These are phyloP conservation scores for Rhypophila decipiens DNA, from an alignment of 495 filamentous ascomycete genomes.

Conservation along the genomic window DNA sequence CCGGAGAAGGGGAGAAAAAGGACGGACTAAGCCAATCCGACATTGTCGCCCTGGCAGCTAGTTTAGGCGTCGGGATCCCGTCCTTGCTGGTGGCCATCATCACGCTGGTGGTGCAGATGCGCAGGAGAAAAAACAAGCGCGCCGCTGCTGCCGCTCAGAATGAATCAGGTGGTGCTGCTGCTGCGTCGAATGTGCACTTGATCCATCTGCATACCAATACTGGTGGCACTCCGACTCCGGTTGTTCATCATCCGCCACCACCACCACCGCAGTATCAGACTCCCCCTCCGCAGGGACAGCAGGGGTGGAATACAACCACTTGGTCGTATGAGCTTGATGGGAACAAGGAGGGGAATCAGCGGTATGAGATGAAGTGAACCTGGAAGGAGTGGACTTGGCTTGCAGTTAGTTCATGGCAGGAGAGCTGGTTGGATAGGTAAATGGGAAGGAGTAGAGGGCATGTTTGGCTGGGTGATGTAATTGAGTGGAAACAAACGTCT, in stretches of 20 bases:
- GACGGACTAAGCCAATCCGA: constrained; percentile 10
- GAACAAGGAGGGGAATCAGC: not conserved
- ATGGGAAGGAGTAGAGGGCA: not conserved
- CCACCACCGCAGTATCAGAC: not conserved
- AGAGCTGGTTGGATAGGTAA: too few species aligned
- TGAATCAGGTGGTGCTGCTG: too few species aligned
- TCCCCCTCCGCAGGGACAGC: not conserved
- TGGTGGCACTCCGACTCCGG: too few species aligned
- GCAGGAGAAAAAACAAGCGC: not conserved
- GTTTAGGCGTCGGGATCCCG: constrained; percentile 10
- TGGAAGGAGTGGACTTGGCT: not conserved
- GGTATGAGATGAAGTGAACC: not conserved
- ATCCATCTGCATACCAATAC: too few species aligned
- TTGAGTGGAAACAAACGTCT: not conserved
- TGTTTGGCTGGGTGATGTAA: not conserved
- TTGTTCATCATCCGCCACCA: not conserved
- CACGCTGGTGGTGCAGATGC: constrained; percentile 9
- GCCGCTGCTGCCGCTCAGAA: not conserved
- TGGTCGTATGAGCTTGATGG: not conserved
- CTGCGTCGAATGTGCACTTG: too few species aligned
- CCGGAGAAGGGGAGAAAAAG: not conserved
- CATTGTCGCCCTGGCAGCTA: constrained; percentile 8
- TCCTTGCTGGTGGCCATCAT: constrained; percentile 2
- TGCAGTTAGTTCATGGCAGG: not conserved
- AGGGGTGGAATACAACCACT: not conserved